Conservation (phyloP, 352 stramenopile genomes). For the Globisporangium radiosum region DNA sequence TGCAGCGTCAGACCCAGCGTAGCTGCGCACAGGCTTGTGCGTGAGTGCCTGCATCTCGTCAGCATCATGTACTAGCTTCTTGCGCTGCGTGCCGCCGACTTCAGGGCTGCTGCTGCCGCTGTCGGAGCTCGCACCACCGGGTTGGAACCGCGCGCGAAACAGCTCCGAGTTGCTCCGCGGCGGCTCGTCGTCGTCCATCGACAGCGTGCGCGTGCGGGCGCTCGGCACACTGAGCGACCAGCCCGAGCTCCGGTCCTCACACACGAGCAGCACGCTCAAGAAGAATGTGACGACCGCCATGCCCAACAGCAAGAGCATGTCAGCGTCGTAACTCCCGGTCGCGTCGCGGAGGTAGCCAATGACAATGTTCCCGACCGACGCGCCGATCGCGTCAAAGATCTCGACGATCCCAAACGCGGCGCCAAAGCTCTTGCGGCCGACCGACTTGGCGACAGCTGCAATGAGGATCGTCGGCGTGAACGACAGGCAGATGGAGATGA, state of each 20-base stretch:
- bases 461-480: constrained; percentile 88
- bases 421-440: constrained; percentile 68
- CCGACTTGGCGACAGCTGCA: constrained; percentile 75
- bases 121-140: constrained; percentile 14
- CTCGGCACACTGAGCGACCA: constrained; percentile 56
- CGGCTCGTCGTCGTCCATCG: constrained; percentile 56
- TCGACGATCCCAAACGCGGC: constrained; percentile 87
- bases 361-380: constrained; percentile 76
- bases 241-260: constrained; percentile 48
- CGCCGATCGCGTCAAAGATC: constrained; percentile 75
- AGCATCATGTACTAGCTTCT: neutral
- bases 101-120: constrained; percentile 5
- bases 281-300: constrained; percentile 64
- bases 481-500: constrained; percentile 83
- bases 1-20: constrained; percentile 8
- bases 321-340: constrained; percentile 66
- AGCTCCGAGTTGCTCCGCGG: constrained; percentile 30
- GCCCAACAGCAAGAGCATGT: constrained; percentile 81
- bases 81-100: neutral
- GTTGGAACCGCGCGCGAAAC: constrained; percentile 25
- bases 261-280: constrained; percentile 59
- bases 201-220: constrained; percentile 41
- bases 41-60: constrained; percentile 5
- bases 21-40: constrained; percentile 1
- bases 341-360: constrained; percentile 82